A percentile compares a stretch with the other conserved stretches of the same genome.
Evolutionary conservation across 176 grass and related monocot genomes (phyloP).

Genomic region (Aegilops sharonensis): DNA sequence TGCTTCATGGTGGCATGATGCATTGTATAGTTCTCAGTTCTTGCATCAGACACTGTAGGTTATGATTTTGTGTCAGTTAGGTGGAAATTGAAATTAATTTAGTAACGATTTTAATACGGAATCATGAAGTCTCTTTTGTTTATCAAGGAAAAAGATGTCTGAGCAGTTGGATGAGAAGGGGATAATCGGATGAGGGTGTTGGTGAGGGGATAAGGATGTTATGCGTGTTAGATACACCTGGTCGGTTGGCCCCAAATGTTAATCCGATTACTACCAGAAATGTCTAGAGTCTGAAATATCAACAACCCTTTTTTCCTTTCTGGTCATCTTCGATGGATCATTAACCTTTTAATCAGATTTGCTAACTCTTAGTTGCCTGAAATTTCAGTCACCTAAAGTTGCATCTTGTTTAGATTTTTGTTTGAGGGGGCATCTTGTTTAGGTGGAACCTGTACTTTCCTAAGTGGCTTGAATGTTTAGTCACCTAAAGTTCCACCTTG

Average conservation of each 20-base stretch:
- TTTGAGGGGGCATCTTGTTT: no score
- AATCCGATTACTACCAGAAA: neutral
- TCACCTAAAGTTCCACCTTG: no score
- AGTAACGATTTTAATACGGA: constrained; percentile 9
- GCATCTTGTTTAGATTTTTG: no score
- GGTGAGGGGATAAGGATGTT: constrained; percentile 17
- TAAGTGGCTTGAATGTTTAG: no score
- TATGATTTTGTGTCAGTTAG: neutral
- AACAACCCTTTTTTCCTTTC: neutral
- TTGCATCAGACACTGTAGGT: constrained; percentile 31
- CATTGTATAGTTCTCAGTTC: constrained; percentile 37
- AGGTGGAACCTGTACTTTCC: no score
- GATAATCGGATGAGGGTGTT: neutral
- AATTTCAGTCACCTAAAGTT: no score
- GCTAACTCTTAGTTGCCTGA: no score
- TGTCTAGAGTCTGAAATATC: neutral
- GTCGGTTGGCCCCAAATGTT: neutral
- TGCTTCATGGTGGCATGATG: neutral
- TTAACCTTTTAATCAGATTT: no score
- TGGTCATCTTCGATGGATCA: no score
- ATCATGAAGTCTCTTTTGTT: neutral
- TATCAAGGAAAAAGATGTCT: neutral
- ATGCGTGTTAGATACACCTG: neutral
- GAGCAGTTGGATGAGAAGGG: neutral
- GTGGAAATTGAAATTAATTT: constrained; percentile 27